Conservation (phyloP, 2,329 filamentous ascomycete genomes). For the Fusarium sp. region DNA sequence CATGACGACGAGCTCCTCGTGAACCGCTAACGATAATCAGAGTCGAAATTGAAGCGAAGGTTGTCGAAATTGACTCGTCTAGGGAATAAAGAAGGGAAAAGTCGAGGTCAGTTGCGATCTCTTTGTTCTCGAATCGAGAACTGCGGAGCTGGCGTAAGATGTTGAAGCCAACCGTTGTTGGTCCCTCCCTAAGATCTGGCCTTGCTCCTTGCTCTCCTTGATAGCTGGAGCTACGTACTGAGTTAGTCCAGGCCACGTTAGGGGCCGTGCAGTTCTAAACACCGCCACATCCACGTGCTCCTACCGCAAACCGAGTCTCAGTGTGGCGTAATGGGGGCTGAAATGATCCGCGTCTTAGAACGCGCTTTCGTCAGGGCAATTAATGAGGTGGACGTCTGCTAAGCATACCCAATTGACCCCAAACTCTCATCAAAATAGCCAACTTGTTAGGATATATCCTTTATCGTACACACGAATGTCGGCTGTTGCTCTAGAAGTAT, state of each 20-base stretch:
- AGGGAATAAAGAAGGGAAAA: background rate
- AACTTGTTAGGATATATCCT: background rate
- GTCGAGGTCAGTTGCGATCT: slow-evolving; percentile 7
- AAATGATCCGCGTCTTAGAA: slow-evolving; percentile 38
- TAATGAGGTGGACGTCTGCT: slow-evolving; percentile 28
- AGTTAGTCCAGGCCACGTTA: slow-evolving; percentile 28
- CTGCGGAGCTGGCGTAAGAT: slow-evolving; percentile 37
- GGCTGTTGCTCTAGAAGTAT: slow-evolving; percentile 15
- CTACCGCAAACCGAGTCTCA: background rate
- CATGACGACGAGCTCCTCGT: slow-evolving; percentile 60
- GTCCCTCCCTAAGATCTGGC: slow-evolving; percentile 47
- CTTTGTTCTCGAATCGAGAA: slow-evolving; percentile 22
- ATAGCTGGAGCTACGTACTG: slow-evolving; percentile 42
- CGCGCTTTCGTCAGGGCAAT: slow-evolving; percentile 36
- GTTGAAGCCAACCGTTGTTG: slow-evolving; percentile 33
- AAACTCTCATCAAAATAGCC: slow-evolving; percentile 15
- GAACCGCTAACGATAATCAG: slow-evolving; percentile 15
- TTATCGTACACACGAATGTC: slow-evolving; percentile 35
- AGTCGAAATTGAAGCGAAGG: background rate
- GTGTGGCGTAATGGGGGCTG: slow-evolving; percentile 43
- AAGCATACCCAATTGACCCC: slow-evolving; percentile 27
- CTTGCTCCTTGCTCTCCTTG: slow-evolving; percentile 35
- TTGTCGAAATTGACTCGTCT: slow-evolving; percentile 6
- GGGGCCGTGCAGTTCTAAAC: slow-evolving; percentile 30
- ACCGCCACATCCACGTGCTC: slow-evolving; percentile 45